Evolutionary conservation across 306 rosid genomes (phyloP).

Genomic region (Cicer judaicum): DNA sequence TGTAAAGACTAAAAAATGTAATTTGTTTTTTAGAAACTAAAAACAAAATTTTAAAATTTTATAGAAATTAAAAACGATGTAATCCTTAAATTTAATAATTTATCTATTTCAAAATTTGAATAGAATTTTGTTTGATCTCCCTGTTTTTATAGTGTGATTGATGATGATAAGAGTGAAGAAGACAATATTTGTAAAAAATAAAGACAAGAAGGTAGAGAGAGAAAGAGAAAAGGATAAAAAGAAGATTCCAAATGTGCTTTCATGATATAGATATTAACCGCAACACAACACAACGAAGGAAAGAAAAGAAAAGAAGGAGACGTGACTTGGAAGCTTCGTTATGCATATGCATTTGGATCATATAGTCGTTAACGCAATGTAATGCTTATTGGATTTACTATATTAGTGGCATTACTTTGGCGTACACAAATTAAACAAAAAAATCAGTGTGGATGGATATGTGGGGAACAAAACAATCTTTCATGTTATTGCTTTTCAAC

Average conservation of each 20-base stretch:
- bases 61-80: too few species aligned
- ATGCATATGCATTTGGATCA: neutral
- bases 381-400: slow-evolving; percentile 8
- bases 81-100: neutral
- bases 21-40: too few species aligned
- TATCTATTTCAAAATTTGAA: neutral
- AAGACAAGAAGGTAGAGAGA: neutral
- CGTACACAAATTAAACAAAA: neutral
- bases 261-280: neutral
- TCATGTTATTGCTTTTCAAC: neutral
- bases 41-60: too few species aligned
- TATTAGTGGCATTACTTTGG: slow-evolving; percentile 1
- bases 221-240: neutral
- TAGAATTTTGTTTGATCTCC: neutral
- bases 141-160: neutral
- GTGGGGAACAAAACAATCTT: neutral
- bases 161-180: neutral
- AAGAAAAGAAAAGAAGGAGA: slow-evolving; percentile 31
- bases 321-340: slow-evolving; percentile 43
- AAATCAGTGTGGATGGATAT: neutral
- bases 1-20: too few species aligned
- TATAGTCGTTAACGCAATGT: neutral
- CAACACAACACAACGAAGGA: neutral
- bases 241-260: slow-evolving; percentile 39
- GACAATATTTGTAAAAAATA: neutral